phyloP scores from a whole-genome alignment of 257 asterid genomes.

The Solanum gracilifrons region DNA sequence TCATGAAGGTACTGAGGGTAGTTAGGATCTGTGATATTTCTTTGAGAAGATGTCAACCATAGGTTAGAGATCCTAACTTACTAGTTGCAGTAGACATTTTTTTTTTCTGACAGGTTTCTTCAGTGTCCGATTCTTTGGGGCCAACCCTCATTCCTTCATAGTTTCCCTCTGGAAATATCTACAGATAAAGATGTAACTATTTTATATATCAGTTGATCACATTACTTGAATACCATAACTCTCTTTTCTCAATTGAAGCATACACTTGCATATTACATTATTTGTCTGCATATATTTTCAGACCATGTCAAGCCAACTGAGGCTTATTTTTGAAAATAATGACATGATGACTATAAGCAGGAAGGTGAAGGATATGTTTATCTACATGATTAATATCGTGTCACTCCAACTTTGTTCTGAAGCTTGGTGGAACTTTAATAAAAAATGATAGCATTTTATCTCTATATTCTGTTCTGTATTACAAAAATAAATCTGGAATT shows the following conservation, averaged over 20 bases:
- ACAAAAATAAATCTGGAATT: too few relatives aligned
- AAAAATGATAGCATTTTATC: background rate
- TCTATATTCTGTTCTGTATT: background rate
- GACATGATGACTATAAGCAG: background rate
- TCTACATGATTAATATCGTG: background rate
- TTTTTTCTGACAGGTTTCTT: background rate
- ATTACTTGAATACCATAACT: background rate
- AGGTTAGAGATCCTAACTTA: constrained; percentile 7
- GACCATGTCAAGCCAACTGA: background rate
- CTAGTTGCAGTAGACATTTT: background rate
- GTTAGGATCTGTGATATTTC: background rate
- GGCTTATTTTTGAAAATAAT: background rate
- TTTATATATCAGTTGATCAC: background rate
- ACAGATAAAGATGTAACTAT: constrained; percentile 1
- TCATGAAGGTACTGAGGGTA: constrained; percentile 6
- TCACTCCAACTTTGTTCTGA: background rate
- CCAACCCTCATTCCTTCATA: constrained; percentile 4
- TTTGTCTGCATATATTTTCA: background rate
- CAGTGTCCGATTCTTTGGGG: constrained; percentile 7
- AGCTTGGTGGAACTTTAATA: background rate
- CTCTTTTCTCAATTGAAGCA: background rate
- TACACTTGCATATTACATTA: background rate
- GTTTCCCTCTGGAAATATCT: background rate
- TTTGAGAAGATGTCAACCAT: background rate
- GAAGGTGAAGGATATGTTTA: background rate